These are phyloP conservation scores for Aspergillus taichungensis DNA, from an alignment of 495 filamentous ascomycete species.

Conservation along the genomic window DNA sequence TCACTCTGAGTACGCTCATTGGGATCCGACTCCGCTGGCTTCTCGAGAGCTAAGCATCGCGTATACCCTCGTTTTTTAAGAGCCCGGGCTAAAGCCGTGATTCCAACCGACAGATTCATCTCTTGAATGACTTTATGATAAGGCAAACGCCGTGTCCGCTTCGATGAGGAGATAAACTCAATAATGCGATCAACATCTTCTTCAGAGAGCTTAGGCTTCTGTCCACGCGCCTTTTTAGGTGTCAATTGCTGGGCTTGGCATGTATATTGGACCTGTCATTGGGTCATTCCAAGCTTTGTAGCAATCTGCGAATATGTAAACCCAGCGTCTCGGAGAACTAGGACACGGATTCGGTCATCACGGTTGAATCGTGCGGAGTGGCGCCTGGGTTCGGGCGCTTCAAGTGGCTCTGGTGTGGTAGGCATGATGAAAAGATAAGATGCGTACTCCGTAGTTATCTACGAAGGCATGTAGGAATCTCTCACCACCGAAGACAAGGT, in stretches of 20 bases:
- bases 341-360: slow-evolving; percentile 12
- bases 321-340: slow-evolving; percentile 9
- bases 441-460: no score
- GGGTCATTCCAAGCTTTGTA: slow-evolving; percentile 8
- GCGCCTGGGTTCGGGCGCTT: no score
- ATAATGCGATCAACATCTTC: slow-evolving; percentile 18
- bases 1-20: no score
- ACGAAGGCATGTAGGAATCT: no score
- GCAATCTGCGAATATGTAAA: slow-evolving; percentile 15
- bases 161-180: slow-evolving; percentile 14
- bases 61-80: slow-evolving; percentile 22
- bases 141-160: slow-evolving; percentile 13
- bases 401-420: no score
- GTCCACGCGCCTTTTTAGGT: slow-evolving; percentile 11
- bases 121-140: slow-evolving; percentile 17
- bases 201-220: slow-evolving; percentile 13
- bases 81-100: slow-evolving; percentile 8
- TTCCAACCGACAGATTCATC: slow-evolving; percentile 11
- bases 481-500: no score
- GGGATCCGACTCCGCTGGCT: no score
- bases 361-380: no score
- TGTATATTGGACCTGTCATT: slow-evolving; percentile 17
- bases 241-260: slow-evolving; percentile 9
- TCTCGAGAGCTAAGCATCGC: slow-evolving; percentile 14
- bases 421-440: no score